Base-by-base conservation (phyloP, 148 eudicot genomes). In the Silene latifolia region DNA sequence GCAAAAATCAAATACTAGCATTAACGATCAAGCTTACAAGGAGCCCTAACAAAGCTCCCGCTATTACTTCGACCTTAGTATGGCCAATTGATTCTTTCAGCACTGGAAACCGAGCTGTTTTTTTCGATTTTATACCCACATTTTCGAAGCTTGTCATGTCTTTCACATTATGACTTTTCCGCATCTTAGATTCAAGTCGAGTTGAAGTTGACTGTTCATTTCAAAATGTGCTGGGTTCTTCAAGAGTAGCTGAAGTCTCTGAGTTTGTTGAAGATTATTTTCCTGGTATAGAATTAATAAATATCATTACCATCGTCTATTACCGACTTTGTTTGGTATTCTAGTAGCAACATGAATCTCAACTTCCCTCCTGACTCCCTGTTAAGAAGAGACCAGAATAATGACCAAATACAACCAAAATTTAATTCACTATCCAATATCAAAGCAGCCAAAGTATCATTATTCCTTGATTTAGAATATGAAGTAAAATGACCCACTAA, bases 281-380 rank as follows among this genome's bases (percentile, higher is more conserved):
- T 65, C 48, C 77, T 11, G 76, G 77, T 72, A 8, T 64, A 12
- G 59, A 47, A 24, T 53, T 48, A 3, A 51, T 46, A 23, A 42
- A n/a, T 62, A 77, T 71, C 68, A 53, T 72, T 69, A 39, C 64
- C 63, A 27, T n/a, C n/a, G n/a, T n/a, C n/a, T n/a, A n/a, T n/a
- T n/a, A n/a, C n/a, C n/a, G n/a, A n/a, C n/a, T n/a, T 69, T 24
- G 66, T 48, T 77, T 74, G 87, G 27, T 24, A 72, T 51, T 69
- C 80, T 7, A 78, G 74, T 19, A 90, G 71, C 64, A 74, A 66
- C 98, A 81, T 93, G 98, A 69, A 77, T 83, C 48, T 96, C 97
- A 25, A 90, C 97, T 89, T 90, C 96, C 82, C 97, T 90, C 77
- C 96, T 83, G 29, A 94, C 97, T 74, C 98, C 98, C 98, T 94